A percentile compares a stretch with the other conserved stretches of the same genome.
phyloP scores from a whole-genome alignment of 2,329 filamentous ascomycete genomes.

The Myriosclerotinia scirpicola region DNA sequence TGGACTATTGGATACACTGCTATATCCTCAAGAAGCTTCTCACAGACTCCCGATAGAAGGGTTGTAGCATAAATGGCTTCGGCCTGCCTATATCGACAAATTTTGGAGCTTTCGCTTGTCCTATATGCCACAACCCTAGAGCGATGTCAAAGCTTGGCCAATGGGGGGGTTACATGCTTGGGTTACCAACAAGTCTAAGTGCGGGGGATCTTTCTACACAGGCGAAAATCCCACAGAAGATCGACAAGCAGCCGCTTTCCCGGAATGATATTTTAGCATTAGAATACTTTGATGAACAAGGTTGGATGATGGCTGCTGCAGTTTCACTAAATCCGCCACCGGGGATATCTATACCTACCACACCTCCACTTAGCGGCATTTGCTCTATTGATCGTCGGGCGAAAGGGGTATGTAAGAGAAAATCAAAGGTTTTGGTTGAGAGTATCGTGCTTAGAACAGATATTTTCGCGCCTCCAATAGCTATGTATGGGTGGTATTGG shows the following conservation, averaged over 20 bases:
- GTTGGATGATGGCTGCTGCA: constrained; percentile 1
- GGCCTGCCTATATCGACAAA: too few species aligned
- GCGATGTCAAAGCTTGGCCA: not conserved
- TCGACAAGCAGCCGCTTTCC: not conserved
- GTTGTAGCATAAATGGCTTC: not conserved
- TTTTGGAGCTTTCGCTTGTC: not conserved
- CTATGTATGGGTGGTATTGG: not conserved
- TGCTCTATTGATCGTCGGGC: not conserved
- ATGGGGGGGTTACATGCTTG: not conserved
- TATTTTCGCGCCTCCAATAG: not conserved
- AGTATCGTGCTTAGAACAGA: not conserved
- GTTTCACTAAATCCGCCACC: not conserved
- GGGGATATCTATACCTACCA: not conserved
- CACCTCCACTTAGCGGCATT: not conserved
- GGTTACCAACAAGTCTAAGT: not conserved
- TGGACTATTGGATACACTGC: too few species aligned
- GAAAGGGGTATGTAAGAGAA: not conserved
- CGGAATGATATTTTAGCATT: not conserved
- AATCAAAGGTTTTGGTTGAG: not conserved
- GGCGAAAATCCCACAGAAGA: not conserved
- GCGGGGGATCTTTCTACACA: not conserved
- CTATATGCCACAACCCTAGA: not conserved
- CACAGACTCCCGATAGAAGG: not conserved
- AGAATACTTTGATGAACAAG: not conserved
- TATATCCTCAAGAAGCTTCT: not conserved